A percentile compares a stretch with the other conserved stretches of the same genome.
Evolutionary conservation across 768 basidiomycete genomes (phyloP).

Genomic region (Calocybe cyanea): DNA sequence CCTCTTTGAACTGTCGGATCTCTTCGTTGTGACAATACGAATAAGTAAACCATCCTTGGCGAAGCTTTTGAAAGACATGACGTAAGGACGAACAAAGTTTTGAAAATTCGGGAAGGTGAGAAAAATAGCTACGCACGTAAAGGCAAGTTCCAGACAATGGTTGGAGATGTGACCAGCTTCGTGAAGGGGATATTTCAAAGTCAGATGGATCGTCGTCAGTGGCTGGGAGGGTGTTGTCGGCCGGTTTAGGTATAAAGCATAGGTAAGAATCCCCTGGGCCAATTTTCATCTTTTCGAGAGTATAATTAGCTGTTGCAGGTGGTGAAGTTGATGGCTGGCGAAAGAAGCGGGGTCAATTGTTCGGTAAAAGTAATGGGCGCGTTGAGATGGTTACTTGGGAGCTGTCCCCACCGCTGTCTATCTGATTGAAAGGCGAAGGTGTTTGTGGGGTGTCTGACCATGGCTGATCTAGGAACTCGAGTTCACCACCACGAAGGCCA

Average conservation of each 20-base stretch:
- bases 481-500: slow-evolving; percentile 71
- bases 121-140: slow-evolving; percentile 60
- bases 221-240: slow-evolving; percentile 38
- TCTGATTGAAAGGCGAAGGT: slow-evolving; percentile 46
- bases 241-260: slow-evolving; percentile 72
- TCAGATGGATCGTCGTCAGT: slow-evolving; percentile 48
- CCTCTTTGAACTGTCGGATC: slow-evolving; percentile 94
- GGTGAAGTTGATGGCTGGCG: slow-evolving; percentile 22
- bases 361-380: slow-evolving; percentile 18
- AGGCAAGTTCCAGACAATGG: slow-evolving; percentile 78
- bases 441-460: slow-evolving; percentile 43
- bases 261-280: slow-evolving; percentile 68
- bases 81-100: slow-evolving; percentile 27
- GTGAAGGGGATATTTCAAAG: slow-evolving; percentile 61
- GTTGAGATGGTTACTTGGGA: slow-evolving; percentile 25
- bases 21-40: slow-evolving; percentile 93
- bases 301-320: slow-evolving; percentile 30
- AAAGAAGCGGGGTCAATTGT: slow-evolving; percentile 9
- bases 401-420: slow-evolving; percentile 47
- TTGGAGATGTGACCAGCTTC: slow-evolving; percentile 80
- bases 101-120: slow-evolving; percentile 23
- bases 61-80: slow-evolving; percentile 64
- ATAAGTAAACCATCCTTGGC: slow-evolving; percentile 96
- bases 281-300: slow-evolving; percentile 73
- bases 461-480: slow-evolving; percentile 70